Percentiles rank a stretch among this genome's conserved stretches.
Evolutionary conservation across 2,329 filamentous ascomycete species (phyloP).

Genomic region (Cercospora zeae-maydis): DNA sequence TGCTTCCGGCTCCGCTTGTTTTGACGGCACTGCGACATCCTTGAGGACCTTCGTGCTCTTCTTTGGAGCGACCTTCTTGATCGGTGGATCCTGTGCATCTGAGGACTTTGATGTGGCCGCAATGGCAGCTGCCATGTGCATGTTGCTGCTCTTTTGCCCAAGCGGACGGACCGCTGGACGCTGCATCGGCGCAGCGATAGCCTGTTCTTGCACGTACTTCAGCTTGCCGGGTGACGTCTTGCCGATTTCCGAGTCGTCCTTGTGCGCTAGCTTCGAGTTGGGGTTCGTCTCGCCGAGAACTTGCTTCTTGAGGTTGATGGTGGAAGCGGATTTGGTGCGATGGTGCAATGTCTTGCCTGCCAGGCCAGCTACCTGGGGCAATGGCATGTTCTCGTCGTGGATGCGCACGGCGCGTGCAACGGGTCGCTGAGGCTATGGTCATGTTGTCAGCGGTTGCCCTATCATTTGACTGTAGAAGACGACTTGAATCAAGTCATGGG

Average conservation of each 20-base stretch:
- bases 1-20: conserved; percentile 11
- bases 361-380: conserved; percentile 41
- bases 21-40: conserved; percentile 20
- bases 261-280: conserved; percentile 37
- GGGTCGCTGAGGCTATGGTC: conserved; percentile 64
- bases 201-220: conserved; percentile 36
- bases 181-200: conserved; percentile 45
- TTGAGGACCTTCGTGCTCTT: conserved; percentile 35
- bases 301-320: conserved; percentile 38
- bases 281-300: conserved; percentile 34
- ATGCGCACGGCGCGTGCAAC: conserved; percentile 52
- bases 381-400: conserved; percentile 66
- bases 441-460: conserved; percentile 30
- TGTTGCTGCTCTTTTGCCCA: conserved; percentile 27
- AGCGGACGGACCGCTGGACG: conserved; percentile 62
- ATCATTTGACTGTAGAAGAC: conserved; percentile 13
- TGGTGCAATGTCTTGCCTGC: conserved; percentile 65
- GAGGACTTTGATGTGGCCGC: conserved; percentile 15
- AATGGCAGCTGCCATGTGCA: conserved; percentile 22
- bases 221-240: conserved; percentile 44
- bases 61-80: conserved; percentile 33
- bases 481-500: conserved; percentile 1
- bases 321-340: conserved; percentile 66
- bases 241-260: conserved; percentile 56
- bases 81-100: conserved; percentile 7